Evolutionary conservation across 352 stramenopile genomes (phyloP).

Genomic region (Pythium brassicae): DNA sequence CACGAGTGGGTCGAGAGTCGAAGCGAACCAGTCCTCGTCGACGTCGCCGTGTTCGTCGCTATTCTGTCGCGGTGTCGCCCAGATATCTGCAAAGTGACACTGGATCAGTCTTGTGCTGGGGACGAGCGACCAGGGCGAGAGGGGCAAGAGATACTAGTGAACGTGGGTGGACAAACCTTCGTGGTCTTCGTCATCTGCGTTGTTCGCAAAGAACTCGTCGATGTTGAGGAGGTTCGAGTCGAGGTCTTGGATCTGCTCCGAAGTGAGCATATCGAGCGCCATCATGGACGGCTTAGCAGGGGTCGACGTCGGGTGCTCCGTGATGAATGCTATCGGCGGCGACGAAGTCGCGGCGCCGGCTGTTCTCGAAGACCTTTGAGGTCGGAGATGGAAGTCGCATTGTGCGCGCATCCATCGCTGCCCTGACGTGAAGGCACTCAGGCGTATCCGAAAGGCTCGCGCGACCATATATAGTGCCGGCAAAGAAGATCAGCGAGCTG

Average conservation of each 20-base stretch:
- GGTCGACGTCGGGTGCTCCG: not conserved
- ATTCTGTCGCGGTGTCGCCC: conserved; percentile 9
- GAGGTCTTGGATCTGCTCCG: conserved; percentile 19
- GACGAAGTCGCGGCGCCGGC: not conserved
- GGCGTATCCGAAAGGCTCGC: not conserved
- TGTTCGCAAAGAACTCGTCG: conserved; percentile 22
- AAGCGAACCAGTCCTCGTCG: conserved; percentile 10
- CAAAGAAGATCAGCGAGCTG: no score
- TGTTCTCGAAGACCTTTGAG: not conserved
- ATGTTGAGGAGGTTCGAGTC: conserved; percentile 31
- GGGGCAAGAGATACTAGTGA: no score
- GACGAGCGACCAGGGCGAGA: no score
- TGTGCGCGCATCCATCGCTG: not conserved
- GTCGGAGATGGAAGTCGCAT: conserved; percentile 8
- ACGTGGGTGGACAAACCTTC: conserved; percentile 3
- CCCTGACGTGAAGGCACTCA: no score
- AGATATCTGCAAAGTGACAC: conserved; percentile 14
- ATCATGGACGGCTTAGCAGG: not conserved
- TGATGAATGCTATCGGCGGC: conserved; percentile 3
- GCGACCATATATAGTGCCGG: not conserved
- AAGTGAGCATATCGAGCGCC: conserved; percentile 18
- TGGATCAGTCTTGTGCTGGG: not conserved
- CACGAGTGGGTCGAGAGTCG: conserved; percentile 4
- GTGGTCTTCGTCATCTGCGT: conserved; percentile 14
- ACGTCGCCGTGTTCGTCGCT: not conserved